Evolutionary conservation across 352 stramenopile genomes (phyloP), one percentile per base, ranked within the genome.

Genomic region (Phytophthora lateralis): DNA sequence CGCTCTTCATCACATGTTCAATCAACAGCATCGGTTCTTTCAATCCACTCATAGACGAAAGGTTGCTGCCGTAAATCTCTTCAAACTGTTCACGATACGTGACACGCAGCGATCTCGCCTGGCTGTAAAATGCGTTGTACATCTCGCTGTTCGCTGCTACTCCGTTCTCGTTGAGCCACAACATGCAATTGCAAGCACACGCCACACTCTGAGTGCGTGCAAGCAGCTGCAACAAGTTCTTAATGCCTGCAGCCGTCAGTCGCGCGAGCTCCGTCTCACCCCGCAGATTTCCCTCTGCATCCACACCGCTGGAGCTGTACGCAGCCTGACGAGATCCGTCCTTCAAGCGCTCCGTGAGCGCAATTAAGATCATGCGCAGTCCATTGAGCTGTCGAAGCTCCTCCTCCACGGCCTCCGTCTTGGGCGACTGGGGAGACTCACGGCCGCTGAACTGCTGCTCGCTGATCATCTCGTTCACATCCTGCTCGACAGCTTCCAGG

Each of bases 1-100:
- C 84, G 51, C 83, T 89, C 42, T 91, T 80, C 75, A 91, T 88
- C 20, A 92, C 80, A 48, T 88, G 73, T 53, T 91, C 82, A 47
- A 92, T 91, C 44, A 92, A 61, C 24, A 91, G 61, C 62, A 88
- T 73, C 5, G 80, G 77, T 12, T 81, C 77, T 27, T 76, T 73
- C 21, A 73, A 66, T 26, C 69, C 75, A 57, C 69, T 80, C 34
- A 80, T 69, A 17, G 72, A 80, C 18, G 76, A 89, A 1, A 91
- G 50, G 1, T 72, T 72, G 6, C 58, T 73, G 10, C 80, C 73
- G 44, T 90, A 92, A 60, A 80, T 80, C 4, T 84, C 79, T 45
- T 89, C 82, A 63, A 91, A 92, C 39, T 85, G 67, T 39, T 88
- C 71, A 24, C 82, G 80, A 57, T 85, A 80, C 24, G 76, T 80